These are phyloP conservation scores for Sapria himalayana DNA, from an alignment of 345 rosid species.

Conservation along the genomic window DNA sequence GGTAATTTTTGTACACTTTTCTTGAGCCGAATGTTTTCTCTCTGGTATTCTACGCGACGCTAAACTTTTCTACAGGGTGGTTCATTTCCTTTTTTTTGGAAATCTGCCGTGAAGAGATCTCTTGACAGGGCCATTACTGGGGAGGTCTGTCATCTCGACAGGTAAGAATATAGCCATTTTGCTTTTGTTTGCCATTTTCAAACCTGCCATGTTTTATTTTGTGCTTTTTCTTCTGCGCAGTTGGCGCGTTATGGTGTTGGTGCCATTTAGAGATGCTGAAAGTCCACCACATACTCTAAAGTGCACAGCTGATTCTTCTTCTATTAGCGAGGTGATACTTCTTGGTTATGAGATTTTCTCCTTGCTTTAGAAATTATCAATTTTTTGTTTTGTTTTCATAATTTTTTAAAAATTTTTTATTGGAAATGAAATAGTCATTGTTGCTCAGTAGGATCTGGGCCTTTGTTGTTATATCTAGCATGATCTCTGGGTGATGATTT, in stretches of 20 bases:
- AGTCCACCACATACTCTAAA: slow-evolving; percentile 67
- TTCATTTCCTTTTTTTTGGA: slow-evolving; percentile 89
- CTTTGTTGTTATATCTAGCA: no score
- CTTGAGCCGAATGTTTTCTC: no score
- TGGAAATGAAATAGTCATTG: no score
- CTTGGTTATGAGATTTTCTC: no score
- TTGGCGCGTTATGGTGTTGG: slow-evolving; percentile 52
- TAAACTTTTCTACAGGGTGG: slow-evolving; percentile 67
- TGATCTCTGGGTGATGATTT: no score
- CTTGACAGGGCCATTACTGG: slow-evolving; percentile 39
- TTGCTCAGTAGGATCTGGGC: no score
- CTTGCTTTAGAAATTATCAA: no score
- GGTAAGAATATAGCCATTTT: slow-evolving; percentile 16
- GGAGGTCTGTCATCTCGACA: slow-evolving; percentile 52
- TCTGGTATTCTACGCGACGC: slow-evolving; percentile 9
- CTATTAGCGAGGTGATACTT: no score
- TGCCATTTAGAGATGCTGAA: slow-evolving; percentile 44
- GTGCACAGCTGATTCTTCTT: slow-evolving; percentile 31
- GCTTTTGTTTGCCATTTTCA: background rate
- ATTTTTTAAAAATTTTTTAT: no score
- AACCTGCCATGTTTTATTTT: background rate
- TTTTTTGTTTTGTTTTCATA: no score
- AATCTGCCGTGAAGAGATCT: slow-evolving; percentile 63
- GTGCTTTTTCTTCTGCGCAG: slow-evolving; percentile 21
- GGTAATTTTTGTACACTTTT: slow-evolving; percentile 29